phyloP scores from a whole-genome alignment of 352 stramenopile genomes.

The Globisporangium canariense region DNA sequence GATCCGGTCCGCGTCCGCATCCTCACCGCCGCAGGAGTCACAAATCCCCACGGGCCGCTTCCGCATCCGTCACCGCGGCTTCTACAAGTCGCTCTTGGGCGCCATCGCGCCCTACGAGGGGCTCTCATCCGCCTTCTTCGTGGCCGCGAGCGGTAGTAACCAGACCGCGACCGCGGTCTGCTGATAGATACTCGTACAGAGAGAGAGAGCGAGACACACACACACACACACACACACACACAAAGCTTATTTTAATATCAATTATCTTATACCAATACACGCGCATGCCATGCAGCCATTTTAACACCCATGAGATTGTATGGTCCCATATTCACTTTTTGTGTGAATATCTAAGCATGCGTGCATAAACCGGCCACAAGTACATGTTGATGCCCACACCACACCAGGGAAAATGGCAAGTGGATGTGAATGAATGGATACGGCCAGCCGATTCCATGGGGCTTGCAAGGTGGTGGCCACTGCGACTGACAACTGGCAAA shows the following conservation, averaged over 20 bases:
- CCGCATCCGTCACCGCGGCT: slow-evolving; percentile 41
- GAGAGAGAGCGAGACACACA: no score
- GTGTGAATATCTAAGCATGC: no score
- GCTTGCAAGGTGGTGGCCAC: no score
- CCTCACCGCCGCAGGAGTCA: neutral
- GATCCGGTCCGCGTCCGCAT: neutral
- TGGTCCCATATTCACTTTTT: no score
- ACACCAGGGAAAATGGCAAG: no score
- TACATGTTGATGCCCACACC: neutral
- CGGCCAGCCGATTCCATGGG: no score
- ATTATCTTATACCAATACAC: neutral
- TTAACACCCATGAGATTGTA: no score
- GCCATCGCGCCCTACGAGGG: slow-evolving; percentile 14
- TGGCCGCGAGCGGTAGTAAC: slow-evolving; percentile 7
- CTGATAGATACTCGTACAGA: neutral
- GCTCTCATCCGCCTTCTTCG: slow-evolving; percentile 8
- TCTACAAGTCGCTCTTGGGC: slow-evolving; percentile 30
- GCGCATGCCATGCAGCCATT: neutral
- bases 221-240: neutral
- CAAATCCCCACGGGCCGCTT: slow-evolving; percentile 30
- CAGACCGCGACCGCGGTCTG: slow-evolving; percentile 4
- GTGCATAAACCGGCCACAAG: slow-evolving; percentile 1
- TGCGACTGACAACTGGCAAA: no score
- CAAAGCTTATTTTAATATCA: neutral
- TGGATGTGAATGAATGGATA: no score